phyloP scores from a whole-genome alignment of 306 rosid species.

The Malus orientalis region DNA sequence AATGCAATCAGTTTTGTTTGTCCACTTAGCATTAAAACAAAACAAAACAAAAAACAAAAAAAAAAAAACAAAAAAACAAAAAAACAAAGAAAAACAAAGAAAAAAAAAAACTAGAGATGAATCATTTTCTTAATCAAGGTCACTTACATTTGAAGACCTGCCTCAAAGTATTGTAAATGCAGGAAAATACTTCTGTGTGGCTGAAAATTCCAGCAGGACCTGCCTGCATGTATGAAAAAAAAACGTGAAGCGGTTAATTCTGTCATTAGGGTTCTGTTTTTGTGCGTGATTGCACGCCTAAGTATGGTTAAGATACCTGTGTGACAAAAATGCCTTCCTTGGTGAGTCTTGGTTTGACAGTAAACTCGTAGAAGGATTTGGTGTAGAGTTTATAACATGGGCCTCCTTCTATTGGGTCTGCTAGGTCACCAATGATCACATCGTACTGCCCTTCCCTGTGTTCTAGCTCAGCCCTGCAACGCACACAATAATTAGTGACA shows the following conservation, averaged over 20 bases:
- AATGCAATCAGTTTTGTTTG: no score
- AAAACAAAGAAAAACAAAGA: no score
- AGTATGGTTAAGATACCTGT: constrained; percentile 37
- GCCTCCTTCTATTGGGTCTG: constrained; percentile 96
- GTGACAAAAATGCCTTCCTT: constrained; percentile 88
- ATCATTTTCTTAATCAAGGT: neutral
- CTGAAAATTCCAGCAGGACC: constrained; percentile 99
- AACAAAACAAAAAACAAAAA: no score
- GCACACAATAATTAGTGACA: constrained; percentile 7
- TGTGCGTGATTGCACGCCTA: neutral
- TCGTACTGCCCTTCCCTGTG: constrained; percentile 53
- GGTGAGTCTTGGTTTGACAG: constrained; percentile 71
- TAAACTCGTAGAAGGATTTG: constrained; percentile 77
- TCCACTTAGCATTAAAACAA: neutral
- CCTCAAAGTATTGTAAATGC: constrained; percentile 80
- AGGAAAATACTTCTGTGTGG: constrained; percentile 90
- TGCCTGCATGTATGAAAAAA: constrained; percentile 57
- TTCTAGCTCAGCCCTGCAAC: constrained; percentile 70
- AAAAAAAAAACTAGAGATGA: no score
- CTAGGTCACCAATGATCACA: constrained; percentile 85
- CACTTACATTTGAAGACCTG: constrained; percentile 89
- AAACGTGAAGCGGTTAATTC: neutral
- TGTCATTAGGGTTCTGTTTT: neutral
- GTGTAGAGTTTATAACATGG: constrained; percentile 97
- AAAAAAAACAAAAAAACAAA: neutral